phyloP scores from a whole-genome alignment of 345 rosid species.

The Melastoma malabathricum region DNA sequence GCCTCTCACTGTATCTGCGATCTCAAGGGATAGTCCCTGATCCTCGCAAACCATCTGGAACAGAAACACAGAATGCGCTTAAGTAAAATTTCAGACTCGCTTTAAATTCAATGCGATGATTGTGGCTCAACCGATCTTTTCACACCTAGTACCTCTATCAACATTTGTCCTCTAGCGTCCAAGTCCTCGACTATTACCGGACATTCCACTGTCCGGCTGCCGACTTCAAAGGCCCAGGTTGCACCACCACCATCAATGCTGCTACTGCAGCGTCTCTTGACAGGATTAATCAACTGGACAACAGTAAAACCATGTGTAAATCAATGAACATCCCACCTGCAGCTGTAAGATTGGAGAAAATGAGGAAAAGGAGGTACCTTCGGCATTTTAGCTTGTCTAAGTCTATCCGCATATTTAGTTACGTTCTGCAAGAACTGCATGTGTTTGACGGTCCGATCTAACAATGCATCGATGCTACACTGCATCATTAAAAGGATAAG shows the following conservation, averaged over 20 bases:
- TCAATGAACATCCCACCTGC: constrained; percentile 2
- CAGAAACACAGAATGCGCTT: not conserved
- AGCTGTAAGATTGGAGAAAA: constrained; percentile 1
- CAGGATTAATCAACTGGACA: constrained; percentile 21
- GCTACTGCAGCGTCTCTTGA: constrained; percentile 15
- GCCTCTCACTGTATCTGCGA: constrained; percentile 54
- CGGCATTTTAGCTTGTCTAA: constrained; percentile 45
- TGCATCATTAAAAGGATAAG: constrained; percentile 21
- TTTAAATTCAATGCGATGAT: not conserved
- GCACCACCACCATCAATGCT: constrained; percentile 28
- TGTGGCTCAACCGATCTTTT: not conserved
- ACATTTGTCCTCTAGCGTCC: constrained; percentile 58
- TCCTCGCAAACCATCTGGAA: constrained; percentile 79
- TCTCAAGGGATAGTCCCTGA: constrained; percentile 65
- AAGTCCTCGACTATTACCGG: constrained; percentile 85
- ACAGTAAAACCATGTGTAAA: not conserved
- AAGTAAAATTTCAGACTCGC: not conserved
- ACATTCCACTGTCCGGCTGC: constrained; percentile 45
- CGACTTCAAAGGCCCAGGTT: constrained; percentile 86
- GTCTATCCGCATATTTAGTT: constrained; percentile 67
- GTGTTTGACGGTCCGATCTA: constrained; percentile 72
- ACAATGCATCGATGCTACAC: constrained; percentile 79
- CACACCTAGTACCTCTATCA: constrained; percentile 46
- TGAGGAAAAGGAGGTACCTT: constrained; percentile 31
- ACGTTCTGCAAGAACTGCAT: constrained; percentile 85